Percentiles rank a stretch among this genome's conserved stretches.
These are phyloP conservation scores for Chrysanthemum makinoi DNA, from an alignment of 129 eudicot species.

Conservation along the genomic window DNA sequence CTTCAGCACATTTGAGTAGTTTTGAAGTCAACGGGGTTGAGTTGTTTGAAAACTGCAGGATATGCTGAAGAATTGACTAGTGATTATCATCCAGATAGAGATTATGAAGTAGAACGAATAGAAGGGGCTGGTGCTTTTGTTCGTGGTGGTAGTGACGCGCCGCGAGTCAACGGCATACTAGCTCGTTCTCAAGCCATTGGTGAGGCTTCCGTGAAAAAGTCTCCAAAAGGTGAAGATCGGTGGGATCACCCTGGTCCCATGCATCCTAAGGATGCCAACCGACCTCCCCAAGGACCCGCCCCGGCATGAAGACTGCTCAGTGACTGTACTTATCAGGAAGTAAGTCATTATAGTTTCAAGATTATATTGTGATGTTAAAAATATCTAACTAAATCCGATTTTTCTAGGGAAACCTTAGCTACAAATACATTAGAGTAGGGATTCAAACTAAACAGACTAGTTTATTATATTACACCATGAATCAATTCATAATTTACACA, in stretches of 20 bases:
- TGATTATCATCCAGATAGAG: slow-evolving; percentile 75
- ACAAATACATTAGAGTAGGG: too few species aligned
- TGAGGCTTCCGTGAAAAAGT: slow-evolving; percentile 52
- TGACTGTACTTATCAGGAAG: too few species aligned
- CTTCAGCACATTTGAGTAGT: neutral
- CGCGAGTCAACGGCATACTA: slow-evolving; percentile 65
- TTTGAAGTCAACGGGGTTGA: slow-evolving; percentile 1
- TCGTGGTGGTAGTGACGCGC: slow-evolving; percentile 45
- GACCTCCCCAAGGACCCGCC: too few species aligned
- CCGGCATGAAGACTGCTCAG: too few species aligned
- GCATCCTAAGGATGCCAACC: too few species aligned
- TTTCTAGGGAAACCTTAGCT: neutral
- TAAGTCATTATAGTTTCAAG: slow-evolving; percentile 3
- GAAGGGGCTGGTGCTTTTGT: slow-evolving; percentile 63
- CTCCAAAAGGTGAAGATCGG: too few species aligned
- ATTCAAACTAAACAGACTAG: too few species aligned
- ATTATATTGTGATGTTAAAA: neutral
- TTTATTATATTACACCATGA: too few species aligned
- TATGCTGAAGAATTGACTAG: slow-evolving; percentile 51
- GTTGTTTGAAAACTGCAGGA: slow-evolving; percentile 18
- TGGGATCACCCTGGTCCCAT: too few species aligned
- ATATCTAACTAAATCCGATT: neutral
- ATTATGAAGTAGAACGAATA: slow-evolving; percentile 57
- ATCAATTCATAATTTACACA: too few species aligned
- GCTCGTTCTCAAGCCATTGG: slow-evolving; percentile 71